phyloP scores from a whole-genome alignment of 2,329 filamentous ascomycete species.

The Epichloe elymi region DNA sequence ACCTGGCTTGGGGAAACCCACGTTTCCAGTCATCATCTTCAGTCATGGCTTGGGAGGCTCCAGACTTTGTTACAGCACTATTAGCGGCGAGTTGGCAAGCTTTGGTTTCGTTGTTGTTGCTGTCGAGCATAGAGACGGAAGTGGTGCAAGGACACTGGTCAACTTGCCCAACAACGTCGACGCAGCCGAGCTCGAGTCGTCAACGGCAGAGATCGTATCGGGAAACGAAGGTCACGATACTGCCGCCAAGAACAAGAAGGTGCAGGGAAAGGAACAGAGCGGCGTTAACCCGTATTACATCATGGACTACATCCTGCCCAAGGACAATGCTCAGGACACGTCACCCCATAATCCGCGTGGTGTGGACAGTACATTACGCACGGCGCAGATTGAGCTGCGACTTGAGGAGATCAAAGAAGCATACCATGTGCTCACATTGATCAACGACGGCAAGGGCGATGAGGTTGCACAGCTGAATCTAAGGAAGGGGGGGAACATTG shows the following conservation, averaged over 20 bases:
- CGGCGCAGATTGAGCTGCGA: conserved; percentile 48
- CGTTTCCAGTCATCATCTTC: conserved; percentile 51
- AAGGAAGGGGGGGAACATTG: conserved; percentile 39
- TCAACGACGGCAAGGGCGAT: conserved; percentile 40
- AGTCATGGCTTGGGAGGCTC: conserved; percentile 54
- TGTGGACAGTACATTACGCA: conserved; percentile 45
- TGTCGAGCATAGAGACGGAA: conserved; percentile 52
- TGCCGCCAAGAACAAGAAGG: conserved; percentile 20
- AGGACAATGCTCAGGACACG: conserved; percentile 37
- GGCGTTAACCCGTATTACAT: conserved; percentile 27
- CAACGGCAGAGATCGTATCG: conserved; percentile 14
- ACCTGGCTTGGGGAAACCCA: conserved; percentile 23
- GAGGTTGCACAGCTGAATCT: conserved; percentile 38
- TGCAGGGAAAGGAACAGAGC: conserved; percentile 14
- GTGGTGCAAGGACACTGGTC: conserved; percentile 46
- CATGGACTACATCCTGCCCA: conserved; percentile 51
- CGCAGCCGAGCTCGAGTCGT: conserved; percentile 17
- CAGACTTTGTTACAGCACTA: conserved; percentile 45
- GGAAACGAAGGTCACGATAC: conserved; percentile 8
- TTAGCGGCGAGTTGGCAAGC: conserved; percentile 54
- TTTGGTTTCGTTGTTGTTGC: conserved; percentile 53
- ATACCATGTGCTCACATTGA: conserved; percentile 39
- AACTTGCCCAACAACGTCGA: conserved; percentile 35
- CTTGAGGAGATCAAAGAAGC: conserved; percentile 53
- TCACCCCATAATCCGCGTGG: conserved; percentile 43